Conservation (phyloP, 2,329 filamentous ascomycete genomes). For the Penicillium polonicum region DNA sequence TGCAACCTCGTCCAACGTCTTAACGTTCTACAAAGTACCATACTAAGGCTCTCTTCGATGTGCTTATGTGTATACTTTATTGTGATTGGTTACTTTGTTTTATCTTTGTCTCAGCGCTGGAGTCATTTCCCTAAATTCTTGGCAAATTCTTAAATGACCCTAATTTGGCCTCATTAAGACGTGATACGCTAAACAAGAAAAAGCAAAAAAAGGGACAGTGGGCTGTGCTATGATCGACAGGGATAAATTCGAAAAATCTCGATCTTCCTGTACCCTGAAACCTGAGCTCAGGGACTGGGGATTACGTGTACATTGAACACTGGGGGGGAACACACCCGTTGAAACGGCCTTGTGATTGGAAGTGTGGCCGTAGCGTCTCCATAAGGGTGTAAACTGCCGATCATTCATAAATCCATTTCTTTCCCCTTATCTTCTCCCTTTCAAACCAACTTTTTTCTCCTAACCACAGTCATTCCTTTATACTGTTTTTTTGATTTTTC, state of each 20-base stretch:
- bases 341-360: conserved; percentile 8
- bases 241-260: conserved; percentile 5
- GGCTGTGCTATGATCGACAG: conserved; percentile 11
- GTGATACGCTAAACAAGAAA: not conserved
- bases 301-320: conserved; percentile 5
- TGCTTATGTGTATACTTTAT: not conserved
- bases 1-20: no score
- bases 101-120: not conserved
- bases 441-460: conserved; percentile 1
- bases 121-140: not conserved
- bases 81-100: not conserved
- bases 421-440: conserved; percentile 7
- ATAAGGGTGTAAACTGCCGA: conserved; percentile 11
- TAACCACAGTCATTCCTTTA: conserved; percentile 30
- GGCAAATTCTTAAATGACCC: not conserved
- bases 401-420: conserved; percentile 12
- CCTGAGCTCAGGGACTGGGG: not conserved
- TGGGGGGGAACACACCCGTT: conserved; percentile 2
- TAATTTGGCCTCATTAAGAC: not conserved
- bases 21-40: no score
- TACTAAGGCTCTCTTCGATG: not conserved
- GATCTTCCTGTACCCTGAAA: conserved; percentile 2
- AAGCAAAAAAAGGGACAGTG: not conserved
- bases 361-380: not conserved
- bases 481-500: conserved; percentile 13